Percentiles rank a stretch among this genome's conserved stretches.
Conservation (phyloP, 2,329 filamentous ascomycete species). For the Emericellopsis atlantica region DNA sequence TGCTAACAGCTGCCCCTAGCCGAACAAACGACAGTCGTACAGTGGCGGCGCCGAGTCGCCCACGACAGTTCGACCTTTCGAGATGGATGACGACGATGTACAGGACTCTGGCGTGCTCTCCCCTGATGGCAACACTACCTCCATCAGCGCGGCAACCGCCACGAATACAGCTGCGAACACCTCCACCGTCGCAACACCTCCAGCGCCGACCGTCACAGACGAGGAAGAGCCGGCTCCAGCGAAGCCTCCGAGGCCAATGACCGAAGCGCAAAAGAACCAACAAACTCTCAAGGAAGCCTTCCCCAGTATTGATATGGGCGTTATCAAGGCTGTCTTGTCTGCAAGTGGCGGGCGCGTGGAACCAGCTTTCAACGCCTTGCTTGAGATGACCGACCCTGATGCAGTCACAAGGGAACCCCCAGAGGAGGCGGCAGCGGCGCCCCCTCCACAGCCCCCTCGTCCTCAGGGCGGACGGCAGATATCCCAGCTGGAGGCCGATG, state of each 20-base stretch:
- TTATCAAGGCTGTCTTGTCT: conserved; percentile 77
- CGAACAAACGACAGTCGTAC: conserved; percentile 30
- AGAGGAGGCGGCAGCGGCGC: conserved; percentile 40
- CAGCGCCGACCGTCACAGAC: conserved; percentile 6
- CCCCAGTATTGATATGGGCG: conserved; percentile 63
- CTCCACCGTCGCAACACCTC: conserved; percentile 16
- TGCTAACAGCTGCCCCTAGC: conserved; percentile 1
- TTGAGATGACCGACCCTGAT: conserved; percentile 74
- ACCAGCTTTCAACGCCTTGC: conserved; percentile 85
- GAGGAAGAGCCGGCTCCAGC: conserved; percentile 41
- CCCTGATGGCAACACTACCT: conserved; percentile 22
- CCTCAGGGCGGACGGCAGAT: conserved; percentile 51
- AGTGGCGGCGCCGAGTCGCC: conserved; percentile 45
- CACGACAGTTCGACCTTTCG: conserved; percentile 51
- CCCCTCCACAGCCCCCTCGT: conserved; percentile 69
- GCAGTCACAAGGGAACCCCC: conserved; percentile 42
- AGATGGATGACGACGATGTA: conserved; percentile 58
- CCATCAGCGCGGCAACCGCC: neutral
- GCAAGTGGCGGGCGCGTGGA: conserved; percentile 84
- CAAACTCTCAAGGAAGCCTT: conserved; percentile 89
- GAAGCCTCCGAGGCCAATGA: conserved; percentile 76
- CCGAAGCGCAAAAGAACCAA: conserved; percentile 73
- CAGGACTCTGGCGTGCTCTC: conserved; percentile 43
- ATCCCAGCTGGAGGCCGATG: conserved; percentile 80
- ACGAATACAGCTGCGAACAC: conserved; percentile 9